Base-by-base conservation (phyloP, 2,329 filamentous ascomycete genomes). In the Tolypocladium amazonense region DNA sequence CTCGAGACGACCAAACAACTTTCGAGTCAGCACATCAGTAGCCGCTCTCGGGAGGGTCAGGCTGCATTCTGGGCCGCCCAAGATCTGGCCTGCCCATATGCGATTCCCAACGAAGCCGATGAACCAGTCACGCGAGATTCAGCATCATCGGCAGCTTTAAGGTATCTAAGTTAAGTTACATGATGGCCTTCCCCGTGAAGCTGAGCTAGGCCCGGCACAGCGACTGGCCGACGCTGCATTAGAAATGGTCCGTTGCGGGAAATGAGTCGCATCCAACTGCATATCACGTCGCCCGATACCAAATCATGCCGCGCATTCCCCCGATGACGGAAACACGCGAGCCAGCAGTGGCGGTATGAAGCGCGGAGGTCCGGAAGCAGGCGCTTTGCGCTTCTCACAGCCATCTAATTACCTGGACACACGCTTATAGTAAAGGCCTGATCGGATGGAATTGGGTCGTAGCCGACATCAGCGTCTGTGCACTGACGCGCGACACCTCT, bases 71-170 rank as follows among this genome's bases (percentile, higher is more conserved):
- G 25, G 53, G 56, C 58, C 38, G 57, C 57, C 58, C 54, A 52
- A 56, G 56, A 62, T 62, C 61, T 62, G 59, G 58, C 54, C 58
- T 59, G 58, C 58, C 54, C 47, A 43, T 33, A 33, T 58, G 59
- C 61, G 60, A 56, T 57, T 43, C 35, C 57, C 35, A 53, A n/a
- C 57, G n/a, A 14, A 37, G 56, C 27, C 30, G 23, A 53, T 33
- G 54, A 41, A 55, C 54, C 56, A 57, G 55, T 60, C 61, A 61
- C 38, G 59, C 59, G 43, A 60, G 58, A 62, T 59, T 58, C 61
- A 57, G 60, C 63, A 62, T 58, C 47, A 15, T 18, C 11, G 50
- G 30, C 30, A 35, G 43, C 27, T 18, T 38, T 37, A 37, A 37
- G 35, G 35, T 37, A 14, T 14, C 11, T 9, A 37, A 37, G 35